phyloP scores from a whole-genome alignment of 2,329 filamentous ascomycete species.

The Blumeria hordei region DNA sequence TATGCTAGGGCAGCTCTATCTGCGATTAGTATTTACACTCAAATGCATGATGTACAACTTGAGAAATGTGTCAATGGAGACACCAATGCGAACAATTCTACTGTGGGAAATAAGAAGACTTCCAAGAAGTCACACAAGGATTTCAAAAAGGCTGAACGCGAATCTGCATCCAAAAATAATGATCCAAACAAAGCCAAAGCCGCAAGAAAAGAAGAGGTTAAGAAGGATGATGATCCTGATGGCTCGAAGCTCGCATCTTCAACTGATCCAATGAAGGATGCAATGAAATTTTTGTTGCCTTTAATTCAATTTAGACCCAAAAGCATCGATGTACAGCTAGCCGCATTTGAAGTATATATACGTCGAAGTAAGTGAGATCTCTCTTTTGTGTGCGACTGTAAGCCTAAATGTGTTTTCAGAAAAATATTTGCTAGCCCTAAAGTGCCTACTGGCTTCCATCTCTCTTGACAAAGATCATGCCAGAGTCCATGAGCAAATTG shows the following conservation, averaged over 20 bases:
- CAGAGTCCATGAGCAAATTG: constrained; percentile 49
- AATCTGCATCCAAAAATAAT: constrained; percentile 59
- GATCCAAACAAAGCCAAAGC: constrained; percentile 55
- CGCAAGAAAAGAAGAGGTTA: constrained; percentile 35
- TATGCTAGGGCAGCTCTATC: constrained; percentile 64
- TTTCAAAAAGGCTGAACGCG: constrained; percentile 46
- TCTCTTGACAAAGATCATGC: constrained; percentile 44
- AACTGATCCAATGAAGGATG: constrained; percentile 59
- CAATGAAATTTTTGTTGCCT: constrained; percentile 63
- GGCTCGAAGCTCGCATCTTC: constrained; percentile 63
- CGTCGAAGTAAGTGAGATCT: constrained; percentile 42
- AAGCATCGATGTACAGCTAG: constrained; percentile 57
- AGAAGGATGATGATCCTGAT: constrained; percentile 72
- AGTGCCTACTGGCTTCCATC: constrained; percentile 54
- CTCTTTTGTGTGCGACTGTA: background rate
- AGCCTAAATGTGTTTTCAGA: constrained; percentile 23
- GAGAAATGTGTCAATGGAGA: constrained; percentile 37
- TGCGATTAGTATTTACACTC: constrained; percentile 58
- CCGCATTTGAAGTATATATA: constrained; percentile 77
- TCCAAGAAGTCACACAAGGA: constrained; percentile 79
- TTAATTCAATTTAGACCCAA: constrained; percentile 63
- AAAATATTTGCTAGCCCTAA: constrained; percentile 70
- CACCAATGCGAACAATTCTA: constrained; percentile 24
- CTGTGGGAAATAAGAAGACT: constrained; percentile 60
- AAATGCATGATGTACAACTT: constrained; percentile 51